phyloP scores from a whole-genome alignment of 1,284 basidiomycete genomes.

The Exsudoporus floridanus region DNA sequence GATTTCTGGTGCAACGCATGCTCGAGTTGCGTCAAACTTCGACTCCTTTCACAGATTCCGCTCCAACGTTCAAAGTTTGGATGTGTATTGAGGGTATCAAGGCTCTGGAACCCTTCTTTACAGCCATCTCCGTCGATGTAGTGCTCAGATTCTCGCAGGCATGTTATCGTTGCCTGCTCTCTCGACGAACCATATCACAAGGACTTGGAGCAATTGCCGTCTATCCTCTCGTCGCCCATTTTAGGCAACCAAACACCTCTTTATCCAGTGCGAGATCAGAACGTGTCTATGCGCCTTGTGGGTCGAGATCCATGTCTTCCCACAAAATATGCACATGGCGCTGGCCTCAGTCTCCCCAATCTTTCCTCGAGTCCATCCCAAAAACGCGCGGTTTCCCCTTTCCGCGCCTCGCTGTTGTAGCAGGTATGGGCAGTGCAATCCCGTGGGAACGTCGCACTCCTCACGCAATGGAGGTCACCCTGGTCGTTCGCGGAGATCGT shows the following conservation, averaged over 20 bases:
- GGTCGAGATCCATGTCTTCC: neutral
- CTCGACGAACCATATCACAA: neutral
- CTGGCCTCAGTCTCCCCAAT: neutral
- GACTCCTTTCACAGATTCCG: neutral
- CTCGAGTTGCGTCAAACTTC: neutral
- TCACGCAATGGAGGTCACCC: slow-evolving; percentile 4
- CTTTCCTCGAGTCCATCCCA: slow-evolving; percentile 16
- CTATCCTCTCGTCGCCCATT: slow-evolving; percentile 5
- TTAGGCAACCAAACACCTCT: slow-evolving; percentile 10
- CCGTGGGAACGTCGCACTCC: slow-evolving; percentile 5
- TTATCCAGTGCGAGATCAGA: slow-evolving; percentile 4
- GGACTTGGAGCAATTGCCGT: slow-evolving; percentile 8
- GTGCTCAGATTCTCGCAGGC: neutral
- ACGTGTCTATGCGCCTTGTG: slow-evolving; percentile 7
- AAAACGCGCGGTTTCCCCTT: slow-evolving; percentile 6
- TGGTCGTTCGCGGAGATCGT: neutral
- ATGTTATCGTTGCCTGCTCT: neutral
- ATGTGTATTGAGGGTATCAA: slow-evolving; percentile 4
- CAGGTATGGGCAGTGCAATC: slow-evolving; percentile 9
- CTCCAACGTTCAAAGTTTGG: slow-evolving; percentile 4
- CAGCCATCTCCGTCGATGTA: neutral
- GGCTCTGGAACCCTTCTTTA: slow-evolving; percentile 4
- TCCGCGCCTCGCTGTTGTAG: slow-evolving; percentile 4
- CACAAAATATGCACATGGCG: neutral
- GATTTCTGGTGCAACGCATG: neutral